Base-by-base conservation (phyloP, 257 asterid species). In the Petunia secreta region DNA sequence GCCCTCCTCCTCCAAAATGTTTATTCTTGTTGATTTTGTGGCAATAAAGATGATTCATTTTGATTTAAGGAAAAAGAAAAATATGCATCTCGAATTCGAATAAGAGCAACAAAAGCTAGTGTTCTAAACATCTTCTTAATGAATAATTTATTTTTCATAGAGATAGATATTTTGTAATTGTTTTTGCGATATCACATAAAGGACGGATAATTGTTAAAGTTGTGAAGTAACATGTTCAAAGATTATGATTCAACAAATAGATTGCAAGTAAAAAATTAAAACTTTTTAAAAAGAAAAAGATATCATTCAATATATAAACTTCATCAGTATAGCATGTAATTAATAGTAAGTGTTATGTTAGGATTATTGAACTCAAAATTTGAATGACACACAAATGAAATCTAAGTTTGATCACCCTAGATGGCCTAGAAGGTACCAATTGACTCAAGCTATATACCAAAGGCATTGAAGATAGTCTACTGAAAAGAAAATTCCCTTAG, bases 381-480 rank as follows among this genome's bases (percentile, higher is more conserved):
- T 48, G 6, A 48, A 9, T 48, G 10, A 9, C 53, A 48, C 6
- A 9, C 53, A 48, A 48, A 48, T 11, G 8, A 48, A 48, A 36
- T 66, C n/a, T n/a, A 40, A 66, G 53, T 68, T 68, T 9, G 40
- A 16, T 44, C 75, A 44, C 40, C 57, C 16, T 8, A 68, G 75
- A 46, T 44, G 41, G 59, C 57, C 16, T 8, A 68, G 75, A 46
- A 69, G 41, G 59, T 69, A 69, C 7, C 58, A 46, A 34, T 25
- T 69, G 76, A 69, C 8, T 65, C 76, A 25, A 48, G 13, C 34
- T 36, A 4, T 48, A 6, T 9, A 48, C 59, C 77, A 71, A 71
- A 48, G 44, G 60, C 62, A 71, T 71, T 71, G 59, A 34, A 48
- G 59, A 69, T 25, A 1, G 44, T 48, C 13, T 10, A 25, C 10